These are phyloP conservation scores for Carex kokanica DNA, from an alignment of 176 grass and related monocot genomes.

Conservation along the genomic window DNA sequence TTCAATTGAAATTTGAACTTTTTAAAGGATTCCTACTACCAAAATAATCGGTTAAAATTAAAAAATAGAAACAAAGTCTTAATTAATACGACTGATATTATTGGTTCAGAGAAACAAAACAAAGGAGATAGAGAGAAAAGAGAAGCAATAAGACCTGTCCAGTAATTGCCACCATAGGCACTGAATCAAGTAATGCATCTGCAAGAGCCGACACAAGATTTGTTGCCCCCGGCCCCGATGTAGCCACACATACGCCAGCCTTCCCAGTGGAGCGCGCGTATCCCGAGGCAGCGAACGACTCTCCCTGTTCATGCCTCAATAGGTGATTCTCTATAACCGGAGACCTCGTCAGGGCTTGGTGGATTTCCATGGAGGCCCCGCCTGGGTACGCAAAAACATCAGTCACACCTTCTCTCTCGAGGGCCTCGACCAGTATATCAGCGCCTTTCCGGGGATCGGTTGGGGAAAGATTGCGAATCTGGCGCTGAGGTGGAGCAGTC, in stretches of 20 bases:
- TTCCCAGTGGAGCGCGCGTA: slow-evolving; percentile 75
- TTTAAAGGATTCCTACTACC: background rate
- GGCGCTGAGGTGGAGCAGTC: slow-evolving; percentile 14
- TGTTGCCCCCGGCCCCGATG: slow-evolving; percentile 88
- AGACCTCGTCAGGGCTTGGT: slow-evolving; percentile 96
- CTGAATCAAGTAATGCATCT: slow-evolving; percentile 90
- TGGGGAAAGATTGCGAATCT: slow-evolving; percentile 44
- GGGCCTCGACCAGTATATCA: slow-evolving; percentile 93
- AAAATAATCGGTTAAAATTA: background rate
- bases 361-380: slow-evolving; percentile 99
- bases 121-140: background rate
- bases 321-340: slow-evolving; percentile 83
- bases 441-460: slow-evolving; percentile 77
- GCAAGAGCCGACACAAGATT: slow-evolving; percentile 96
- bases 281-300: slow-evolving; percentile 81
- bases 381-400: slow-evolving; percentile 94
- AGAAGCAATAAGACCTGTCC: slow-evolving; percentile 49
- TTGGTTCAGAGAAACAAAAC: background rate
- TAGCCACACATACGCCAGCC: slow-evolving; percentile 86
- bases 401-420: slow-evolving; percentile 71
- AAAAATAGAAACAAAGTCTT: background rate
- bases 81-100: background rate
- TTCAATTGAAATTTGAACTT: background rate
- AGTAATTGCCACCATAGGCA: slow-evolving; percentile 89
- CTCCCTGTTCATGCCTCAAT: slow-evolving; percentile 91